phyloP scores from a whole-genome alignment of 2,329 filamentous ascomycete genomes.

The Raffaelea ambrosiae region DNA sequence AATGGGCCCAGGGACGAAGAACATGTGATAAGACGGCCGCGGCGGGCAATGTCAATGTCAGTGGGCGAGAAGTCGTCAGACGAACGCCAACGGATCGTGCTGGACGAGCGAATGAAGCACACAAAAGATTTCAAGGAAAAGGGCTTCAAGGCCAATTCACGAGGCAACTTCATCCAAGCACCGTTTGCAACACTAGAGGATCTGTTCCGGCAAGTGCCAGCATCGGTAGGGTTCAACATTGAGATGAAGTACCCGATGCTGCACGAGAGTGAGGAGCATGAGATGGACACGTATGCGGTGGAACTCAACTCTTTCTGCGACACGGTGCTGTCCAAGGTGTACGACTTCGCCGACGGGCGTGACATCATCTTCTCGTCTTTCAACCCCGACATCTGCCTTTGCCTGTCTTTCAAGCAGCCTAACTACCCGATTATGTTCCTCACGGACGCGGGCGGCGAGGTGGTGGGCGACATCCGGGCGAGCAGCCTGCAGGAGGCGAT shows the following conservation, averaged over 20 bases:
- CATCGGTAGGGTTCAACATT: conserved; percentile 89
- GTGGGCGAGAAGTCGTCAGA: conserved; percentile 20
- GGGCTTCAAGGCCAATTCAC: conserved; percentile 91
- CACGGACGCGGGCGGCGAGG: conserved; percentile 73
- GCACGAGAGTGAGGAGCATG: conserved; percentile 86
- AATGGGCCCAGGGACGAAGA: not conserved
- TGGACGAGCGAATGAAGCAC: conserved; percentile 89
- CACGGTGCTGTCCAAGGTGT: conserved; percentile 82
- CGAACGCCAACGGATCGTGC: conserved; percentile 17
- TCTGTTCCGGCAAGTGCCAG: conserved; percentile 76
- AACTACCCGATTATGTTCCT: conserved; percentile 94
- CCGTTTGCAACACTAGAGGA: conserved; percentile 94
- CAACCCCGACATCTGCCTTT: conserved; percentile 92
- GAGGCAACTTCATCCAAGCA: conserved; percentile 90
- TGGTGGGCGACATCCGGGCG: conserved; percentile 82
- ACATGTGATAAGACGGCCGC: conserved; percentile 18
- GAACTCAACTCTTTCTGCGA: conserved; percentile 97
- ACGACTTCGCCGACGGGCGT: conserved; percentile 71
- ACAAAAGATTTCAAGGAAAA: conserved; percentile 91
- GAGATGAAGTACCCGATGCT: conserved; percentile 98
- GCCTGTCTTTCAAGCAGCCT: conserved; percentile 93
- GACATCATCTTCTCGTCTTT: conserved; percentile 97
- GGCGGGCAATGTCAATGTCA: conserved; percentile 49
- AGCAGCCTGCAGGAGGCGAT: conserved; percentile 92
- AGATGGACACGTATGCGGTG: conserved; percentile 93